Conservation (phyloP, 768 basidiomycete genomes). For the Auricularia auricula-judae region DNA sequence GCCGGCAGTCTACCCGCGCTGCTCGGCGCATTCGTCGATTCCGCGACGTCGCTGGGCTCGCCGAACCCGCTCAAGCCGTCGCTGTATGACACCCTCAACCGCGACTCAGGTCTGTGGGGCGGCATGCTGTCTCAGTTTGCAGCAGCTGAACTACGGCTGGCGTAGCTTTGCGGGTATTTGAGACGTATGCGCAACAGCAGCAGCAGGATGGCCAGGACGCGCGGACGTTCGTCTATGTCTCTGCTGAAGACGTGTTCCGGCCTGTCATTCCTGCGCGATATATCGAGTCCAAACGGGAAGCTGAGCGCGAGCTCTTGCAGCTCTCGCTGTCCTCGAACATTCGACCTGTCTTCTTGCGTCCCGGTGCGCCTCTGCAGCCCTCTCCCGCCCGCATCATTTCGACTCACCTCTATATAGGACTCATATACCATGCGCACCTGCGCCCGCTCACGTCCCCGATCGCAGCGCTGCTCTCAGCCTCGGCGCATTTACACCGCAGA, state of each 20-base stretch:
- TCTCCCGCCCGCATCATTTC: background rate
- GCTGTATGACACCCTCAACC: slow-evolving; percentile 74
- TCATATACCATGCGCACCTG: slow-evolving; percentile 92
- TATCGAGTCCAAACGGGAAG: slow-evolving; percentile 89
- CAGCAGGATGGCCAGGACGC: slow-evolving; percentile 32
- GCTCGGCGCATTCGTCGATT: slow-evolving; percentile 31
- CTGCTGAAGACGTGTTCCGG: slow-evolving; percentile 87
- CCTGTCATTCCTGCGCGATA: slow-evolving; percentile 80
- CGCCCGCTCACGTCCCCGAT: slow-evolving; percentile 82
- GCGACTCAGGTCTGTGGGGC: slow-evolving; percentile 66
- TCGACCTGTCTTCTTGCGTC: slow-evolving; percentile 69
- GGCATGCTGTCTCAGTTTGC: slow-evolving; percentile 3
- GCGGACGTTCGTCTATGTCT: slow-evolving; percentile 76
- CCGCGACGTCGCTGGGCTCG: slow-evolving; percentile 22
- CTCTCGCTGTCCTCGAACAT: slow-evolving; percentile 1
- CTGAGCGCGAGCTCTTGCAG: slow-evolving; percentile 58
- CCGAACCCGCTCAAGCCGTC: slow-evolving; percentile 48
- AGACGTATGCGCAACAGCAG: slow-evolving; percentile 39
- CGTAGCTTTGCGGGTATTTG: slow-evolving; percentile 64
- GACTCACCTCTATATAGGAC: slow-evolving; percentile 35
- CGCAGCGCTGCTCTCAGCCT: slow-evolving; percentile 74
- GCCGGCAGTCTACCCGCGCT: slow-evolving; percentile 46
- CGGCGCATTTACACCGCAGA: slow-evolving; percentile 57
- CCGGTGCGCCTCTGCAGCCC: slow-evolving; percentile 47
- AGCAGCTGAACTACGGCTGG: slow-evolving; percentile 3